Evolutionary conservation across 192 early-diverging fungal species (phyloP).

Genomic region (Coemansia interrupta): DNA sequence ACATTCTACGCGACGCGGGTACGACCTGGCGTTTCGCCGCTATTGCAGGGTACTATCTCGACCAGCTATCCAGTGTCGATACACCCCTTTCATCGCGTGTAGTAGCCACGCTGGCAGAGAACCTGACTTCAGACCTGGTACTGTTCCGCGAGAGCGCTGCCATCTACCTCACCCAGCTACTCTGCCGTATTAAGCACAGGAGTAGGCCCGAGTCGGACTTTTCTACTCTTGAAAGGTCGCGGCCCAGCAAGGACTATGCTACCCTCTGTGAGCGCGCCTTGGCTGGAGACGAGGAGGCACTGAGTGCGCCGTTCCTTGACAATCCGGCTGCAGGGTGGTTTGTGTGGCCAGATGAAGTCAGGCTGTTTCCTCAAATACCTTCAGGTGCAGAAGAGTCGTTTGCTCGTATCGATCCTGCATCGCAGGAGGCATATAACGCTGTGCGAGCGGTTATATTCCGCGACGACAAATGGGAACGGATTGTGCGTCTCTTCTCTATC

Average conservation of each 20-base stretch:
- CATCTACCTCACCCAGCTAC: constrained; percentile 56
- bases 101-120: constrained; percentile 56
- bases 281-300: constrained; percentile 17
- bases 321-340: constrained; percentile 70
- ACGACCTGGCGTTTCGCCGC: constrained; percentile 81
- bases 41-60: constrained; percentile 78
- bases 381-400: constrained; percentile 34
- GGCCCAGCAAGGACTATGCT: constrained; percentile 9
- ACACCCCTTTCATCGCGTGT: constrained; percentile 56
- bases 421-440: constrained; percentile 55
- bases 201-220: constrained; percentile 16
- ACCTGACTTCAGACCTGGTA: constrained; percentile 69
- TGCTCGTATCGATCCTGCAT: constrained; percentile 59
- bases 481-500: constrained; percentile 63
- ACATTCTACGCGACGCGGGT: constrained; percentile 56
- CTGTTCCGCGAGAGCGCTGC: constrained; percentile 67
- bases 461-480: constrained; percentile 65
- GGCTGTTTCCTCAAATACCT: constrained; percentile 52
- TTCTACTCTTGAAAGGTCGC: neutral
- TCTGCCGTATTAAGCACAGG: constrained; percentile 71
- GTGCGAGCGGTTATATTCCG: constrained; percentile 55
- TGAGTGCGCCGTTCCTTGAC: constrained; percentile 55
- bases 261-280: constrained; percentile 39
- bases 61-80: constrained; percentile 64
- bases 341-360: constrained; percentile 67